Conservation (phyloP, 2,329 filamentous ascomycete genomes). For the Thelonectria olida region DNA sequence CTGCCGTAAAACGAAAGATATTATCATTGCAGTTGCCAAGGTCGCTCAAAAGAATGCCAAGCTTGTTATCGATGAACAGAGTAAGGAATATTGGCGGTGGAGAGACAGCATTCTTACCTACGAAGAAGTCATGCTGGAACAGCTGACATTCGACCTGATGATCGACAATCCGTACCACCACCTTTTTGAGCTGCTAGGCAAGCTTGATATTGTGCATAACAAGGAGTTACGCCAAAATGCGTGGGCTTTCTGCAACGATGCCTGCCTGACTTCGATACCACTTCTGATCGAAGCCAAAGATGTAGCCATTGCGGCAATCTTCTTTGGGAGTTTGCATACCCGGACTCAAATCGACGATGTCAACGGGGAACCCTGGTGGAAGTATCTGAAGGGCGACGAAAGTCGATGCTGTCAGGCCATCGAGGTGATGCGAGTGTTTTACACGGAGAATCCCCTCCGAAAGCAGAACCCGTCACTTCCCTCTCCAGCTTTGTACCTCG, state of each 20-base stretch:
- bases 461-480: slow-evolving; percentile 64
- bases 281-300: slow-evolving; percentile 81
- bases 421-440: slow-evolving; percentile 77
- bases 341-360: slow-evolving; percentile 80
- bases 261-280: slow-evolving; percentile 83
- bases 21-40: slow-evolving; percentile 92
- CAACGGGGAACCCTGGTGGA: slow-evolving; percentile 87
- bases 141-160: slow-evolving; percentile 92
- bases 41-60: slow-evolving; percentile 95
- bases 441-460: slow-evolving; percentile 69
- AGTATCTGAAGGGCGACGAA: slow-evolving; percentile 75
- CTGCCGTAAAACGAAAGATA: slow-evolving; percentile 92
- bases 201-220: slow-evolving; percentile 79
- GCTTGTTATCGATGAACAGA: slow-evolving; percentile 92
- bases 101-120: slow-evolving; percentile 91
- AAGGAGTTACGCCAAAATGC: slow-evolving; percentile 84
- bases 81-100: slow-evolving; percentile 98
- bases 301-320: slow-evolving; percentile 86
- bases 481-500: slow-evolving; percentile 65
- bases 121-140: slow-evolving; percentile 92
- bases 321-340: slow-evolving; percentile 83
- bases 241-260: slow-evolving; percentile 95
- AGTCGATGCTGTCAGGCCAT: slow-evolving; percentile 77
- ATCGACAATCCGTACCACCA: slow-evolving; percentile 88
- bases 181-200: slow-evolving; percentile 82